A percentile compares a stretch with the other conserved stretches of the same genome.
These are phyloP conservation scores for Rhizomucor pusillus DNA, from an alignment of 371 early-diverging fungal genomes.

Conservation along the genomic window DNA sequence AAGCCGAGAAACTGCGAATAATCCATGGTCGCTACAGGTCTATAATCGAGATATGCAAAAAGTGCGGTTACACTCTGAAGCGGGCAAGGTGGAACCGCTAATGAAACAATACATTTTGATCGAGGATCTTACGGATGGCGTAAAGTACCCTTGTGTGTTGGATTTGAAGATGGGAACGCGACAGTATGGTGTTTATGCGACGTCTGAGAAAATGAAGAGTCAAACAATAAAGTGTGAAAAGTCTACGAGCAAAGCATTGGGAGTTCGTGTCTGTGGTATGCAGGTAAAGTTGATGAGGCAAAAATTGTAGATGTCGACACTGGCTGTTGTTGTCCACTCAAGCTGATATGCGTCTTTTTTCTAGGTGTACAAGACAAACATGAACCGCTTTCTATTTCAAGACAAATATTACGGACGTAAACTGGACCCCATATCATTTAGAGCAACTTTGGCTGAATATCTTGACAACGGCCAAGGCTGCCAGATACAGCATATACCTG, in stretches of 20 bases:
- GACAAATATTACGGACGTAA: conserved; percentile 95
- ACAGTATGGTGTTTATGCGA: conserved; percentile 88
- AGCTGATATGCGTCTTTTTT: background rate
- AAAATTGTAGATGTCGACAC: background rate
- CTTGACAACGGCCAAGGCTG: conserved; percentile 78
- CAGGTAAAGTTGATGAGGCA: conserved; percentile 58
- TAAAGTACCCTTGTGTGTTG: conserved; percentile 84
- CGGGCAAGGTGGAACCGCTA: conserved; percentile 15
- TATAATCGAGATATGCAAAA: conserved; percentile 35
- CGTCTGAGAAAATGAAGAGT: conserved; percentile 71
- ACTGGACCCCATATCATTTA: conserved; percentile 72
- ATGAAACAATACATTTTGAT: conserved; percentile 79
- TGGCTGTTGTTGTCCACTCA: background rate
- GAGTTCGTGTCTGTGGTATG: conserved; percentile 96
- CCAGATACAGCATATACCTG: conserved; percentile 78
- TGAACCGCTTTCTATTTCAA: conserved; percentile 67
- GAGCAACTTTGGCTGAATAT: conserved; percentile 77
- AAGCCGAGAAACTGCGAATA: conserved; percentile 4
- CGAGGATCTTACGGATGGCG: conserved; percentile 86
- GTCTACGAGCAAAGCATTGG: conserved; percentile 83
- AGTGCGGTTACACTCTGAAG: conserved; percentile 36
- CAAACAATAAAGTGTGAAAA: conserved; percentile 86
- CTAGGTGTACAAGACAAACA: conserved; percentile 76
- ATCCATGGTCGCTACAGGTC: conserved; percentile 43
- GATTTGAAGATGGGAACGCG: conserved; percentile 97